phyloP scores from a whole-genome alignment of 2,329 filamentous ascomycete species.

The Aspergillus sp. region DNA sequence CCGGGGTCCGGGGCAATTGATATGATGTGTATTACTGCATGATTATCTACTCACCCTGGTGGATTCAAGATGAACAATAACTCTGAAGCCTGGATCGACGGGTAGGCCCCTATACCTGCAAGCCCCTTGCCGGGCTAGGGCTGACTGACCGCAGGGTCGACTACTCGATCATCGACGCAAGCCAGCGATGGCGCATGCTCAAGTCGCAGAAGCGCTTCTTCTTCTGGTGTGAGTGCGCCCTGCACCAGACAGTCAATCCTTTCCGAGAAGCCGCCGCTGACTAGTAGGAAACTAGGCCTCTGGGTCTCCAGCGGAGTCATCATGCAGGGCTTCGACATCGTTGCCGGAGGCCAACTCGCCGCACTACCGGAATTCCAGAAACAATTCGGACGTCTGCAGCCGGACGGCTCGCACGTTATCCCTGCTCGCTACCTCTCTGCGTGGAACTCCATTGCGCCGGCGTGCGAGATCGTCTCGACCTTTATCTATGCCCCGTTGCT shows the following conservation, averaged over 20 bases:
- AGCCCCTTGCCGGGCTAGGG: too few species aligned
- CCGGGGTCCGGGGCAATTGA: too few species aligned
- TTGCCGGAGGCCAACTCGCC: conserved; percentile 38
- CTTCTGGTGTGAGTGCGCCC: conserved; percentile 31
- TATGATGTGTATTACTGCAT: too few species aligned
- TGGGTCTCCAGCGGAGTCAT: conserved; percentile 35
- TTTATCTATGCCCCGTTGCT: conserved; percentile 34
- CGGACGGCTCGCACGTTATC: conserved; percentile 33
- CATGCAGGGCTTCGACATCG: conserved; percentile 39
- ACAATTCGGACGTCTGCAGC: conserved; percentile 32
- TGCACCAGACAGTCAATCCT: too few species aligned
- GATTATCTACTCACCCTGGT: too few species aligned
- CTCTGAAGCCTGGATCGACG: too few species aligned
- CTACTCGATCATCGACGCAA: conserved; percentile 28
- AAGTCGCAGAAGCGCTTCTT: conserved; percentile 28
- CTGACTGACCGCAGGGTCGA: background rate
- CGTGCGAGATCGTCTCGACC: conserved; percentile 10
- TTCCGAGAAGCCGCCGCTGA: conserved; percentile 14
- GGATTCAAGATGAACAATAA: too few species aligned
- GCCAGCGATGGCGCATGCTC: conserved; percentile 37
- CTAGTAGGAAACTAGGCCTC: conserved; percentile 7
- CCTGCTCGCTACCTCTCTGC: conserved; percentile 36
- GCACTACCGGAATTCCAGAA: conserved; percentile 33
- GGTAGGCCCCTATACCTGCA: too few species aligned
- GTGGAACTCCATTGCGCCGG: conserved; percentile 36